phyloP scores from a whole-genome alignment of 495 filamentous ascomycete species.

The Diplogelasinospora grovesii region DNA sequence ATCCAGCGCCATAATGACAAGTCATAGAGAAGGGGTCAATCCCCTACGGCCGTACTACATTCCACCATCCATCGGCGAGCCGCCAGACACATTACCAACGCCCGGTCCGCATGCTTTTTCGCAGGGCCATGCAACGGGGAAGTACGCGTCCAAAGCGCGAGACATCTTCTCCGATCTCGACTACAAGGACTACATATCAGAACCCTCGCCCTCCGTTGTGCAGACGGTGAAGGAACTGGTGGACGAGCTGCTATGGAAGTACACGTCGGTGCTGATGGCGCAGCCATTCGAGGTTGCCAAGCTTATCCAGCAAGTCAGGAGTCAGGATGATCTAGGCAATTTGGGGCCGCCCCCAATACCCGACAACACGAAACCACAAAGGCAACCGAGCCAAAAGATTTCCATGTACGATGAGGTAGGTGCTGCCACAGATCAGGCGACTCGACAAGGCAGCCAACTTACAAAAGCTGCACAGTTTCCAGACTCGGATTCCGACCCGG shows the following conservation, averaged over 20 bases:
- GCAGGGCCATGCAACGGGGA: slow-evolving; percentile 41
- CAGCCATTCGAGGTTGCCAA: slow-evolving; percentile 97
- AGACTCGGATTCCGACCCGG: slow-evolving; percentile 62
- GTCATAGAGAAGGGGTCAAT: slow-evolving; percentile 59
- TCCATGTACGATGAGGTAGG: slow-evolving; percentile 46
- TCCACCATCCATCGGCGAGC: slow-evolving; percentile 67
- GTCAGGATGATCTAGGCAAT: slow-evolving; percentile 40
- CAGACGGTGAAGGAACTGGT: slow-evolving; percentile 64
- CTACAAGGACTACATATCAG: slow-evolving; percentile 78
- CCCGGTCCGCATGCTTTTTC: slow-evolving; percentile 41
- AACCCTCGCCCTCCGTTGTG: slow-evolving; percentile 64
- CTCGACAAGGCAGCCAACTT: slow-evolving; percentile 6
- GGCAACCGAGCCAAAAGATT: slow-evolving; percentile 32
- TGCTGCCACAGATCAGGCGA: background rate
- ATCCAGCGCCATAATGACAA: slow-evolving; percentile 34
- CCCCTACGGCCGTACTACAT: slow-evolving; percentile 93
- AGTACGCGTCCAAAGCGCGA: slow-evolving; percentile 69
- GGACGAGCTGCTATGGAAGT: slow-evolving; percentile 80
- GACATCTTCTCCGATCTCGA: slow-evolving; percentile 82
- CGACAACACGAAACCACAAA: slow-evolving; percentile 18
- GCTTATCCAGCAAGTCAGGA: slow-evolving; percentile 76
- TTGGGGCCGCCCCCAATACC: slow-evolving; percentile 18
- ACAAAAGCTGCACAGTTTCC: slow-evolving; percentile 20
- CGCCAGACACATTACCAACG: slow-evolving; percentile 27
- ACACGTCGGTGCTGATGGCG: slow-evolving; percentile 73